Percentiles rank a stretch among this genome's conserved stretches.
Conservation (phyloP, 345 rosid genomes). For the Brassica juncea region DNA sequence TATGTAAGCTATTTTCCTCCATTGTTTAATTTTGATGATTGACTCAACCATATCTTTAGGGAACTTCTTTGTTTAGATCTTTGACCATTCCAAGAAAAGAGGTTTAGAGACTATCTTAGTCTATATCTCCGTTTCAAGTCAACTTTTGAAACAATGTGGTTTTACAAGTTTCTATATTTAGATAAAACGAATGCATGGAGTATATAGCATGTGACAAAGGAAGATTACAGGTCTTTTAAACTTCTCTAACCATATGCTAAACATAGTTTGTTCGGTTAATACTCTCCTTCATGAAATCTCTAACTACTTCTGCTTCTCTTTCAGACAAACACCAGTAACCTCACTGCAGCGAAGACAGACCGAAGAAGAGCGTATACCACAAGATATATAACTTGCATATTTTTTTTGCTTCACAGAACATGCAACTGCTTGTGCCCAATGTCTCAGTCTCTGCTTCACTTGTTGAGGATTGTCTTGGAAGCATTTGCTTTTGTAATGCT, state of each 20-base stretch:
- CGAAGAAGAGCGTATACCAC: background rate
- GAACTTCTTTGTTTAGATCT: conserved; percentile 34
- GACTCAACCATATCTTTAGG: conserved; percentile 34
- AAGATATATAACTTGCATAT: background rate
- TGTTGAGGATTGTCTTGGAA: no score
- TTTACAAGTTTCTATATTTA: conserved; percentile 24
- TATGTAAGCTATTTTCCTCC: conserved; percentile 31
- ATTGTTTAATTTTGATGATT: conserved; percentile 16
- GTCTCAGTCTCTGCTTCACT: no score
- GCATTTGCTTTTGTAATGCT: no score
- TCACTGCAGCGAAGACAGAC: conserved; percentile 9
- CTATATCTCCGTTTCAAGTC: conserved; percentile 4
- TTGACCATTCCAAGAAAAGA: conserved; percentile 27
- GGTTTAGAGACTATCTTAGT: background rate
- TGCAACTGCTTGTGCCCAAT: no score
- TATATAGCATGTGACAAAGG: background rate
- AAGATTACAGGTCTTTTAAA: background rate
- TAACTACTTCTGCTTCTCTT: conserved; percentile 23
- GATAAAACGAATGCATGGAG: conserved; percentile 10
- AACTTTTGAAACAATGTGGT: conserved; percentile 2
- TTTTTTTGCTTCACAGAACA: background rate
- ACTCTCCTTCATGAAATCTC: conserved; percentile 18
- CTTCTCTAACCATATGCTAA: conserved; percentile 19
- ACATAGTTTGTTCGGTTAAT: conserved; percentile 28
- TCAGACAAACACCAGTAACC: conserved; percentile 4